These are phyloP conservation scores for Malus sieversii DNA, from an alignment of 306 rosid genomes.

Conservation along the genomic window DNA sequence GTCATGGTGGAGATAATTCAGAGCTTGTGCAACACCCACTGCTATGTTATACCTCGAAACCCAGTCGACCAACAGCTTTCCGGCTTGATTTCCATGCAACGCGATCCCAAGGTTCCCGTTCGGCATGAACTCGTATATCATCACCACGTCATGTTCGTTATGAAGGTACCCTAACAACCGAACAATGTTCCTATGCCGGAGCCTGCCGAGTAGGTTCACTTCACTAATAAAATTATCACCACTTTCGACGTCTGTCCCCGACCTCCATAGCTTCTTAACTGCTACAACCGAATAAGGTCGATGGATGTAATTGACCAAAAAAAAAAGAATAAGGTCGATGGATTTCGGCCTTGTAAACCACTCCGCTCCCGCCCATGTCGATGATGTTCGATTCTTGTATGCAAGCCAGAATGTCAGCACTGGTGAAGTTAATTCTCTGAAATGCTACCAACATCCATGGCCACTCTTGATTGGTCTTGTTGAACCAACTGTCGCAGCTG, in stretches of 20 bases:
- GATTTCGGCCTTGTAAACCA: constrained; percentile 84
- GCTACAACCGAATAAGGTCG: constrained; percentile 58
- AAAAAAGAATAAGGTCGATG: constrained; percentile 37
- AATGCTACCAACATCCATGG: constrained; percentile 88
- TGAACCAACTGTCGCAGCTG: constrained; percentile 51
- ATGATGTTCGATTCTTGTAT: constrained; percentile 67
- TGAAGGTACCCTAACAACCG: constrained; percentile 75
- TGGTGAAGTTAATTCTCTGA: constrained; percentile 75
- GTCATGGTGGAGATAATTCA: constrained; percentile 81
- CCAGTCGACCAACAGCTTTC: constrained; percentile 71
- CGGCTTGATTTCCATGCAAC: constrained; percentile 59
- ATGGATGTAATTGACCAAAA: constrained; percentile 11
- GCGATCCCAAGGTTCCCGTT: constrained; percentile 84
- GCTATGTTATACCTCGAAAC: constrained; percentile 81
- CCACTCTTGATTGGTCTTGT: constrained; percentile 56
- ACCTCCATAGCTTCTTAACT: constrained; percentile 77
- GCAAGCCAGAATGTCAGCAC: constrained; percentile 58
- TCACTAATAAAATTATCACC: constrained; percentile 55
- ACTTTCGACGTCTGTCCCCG: constrained; percentile 45
- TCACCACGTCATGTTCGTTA: constrained; percentile 63
- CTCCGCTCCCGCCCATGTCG: constrained; percentile 77
- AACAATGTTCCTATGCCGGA: constrained; percentile 82
- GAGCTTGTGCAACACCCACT: constrained; percentile 79
- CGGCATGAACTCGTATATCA: constrained; percentile 74
- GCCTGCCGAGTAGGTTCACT: constrained; percentile 73